Evolutionary conservation across 192 early-diverging fungal genomes (phyloP).

Genomic region (Coemansia sp.): DNA sequence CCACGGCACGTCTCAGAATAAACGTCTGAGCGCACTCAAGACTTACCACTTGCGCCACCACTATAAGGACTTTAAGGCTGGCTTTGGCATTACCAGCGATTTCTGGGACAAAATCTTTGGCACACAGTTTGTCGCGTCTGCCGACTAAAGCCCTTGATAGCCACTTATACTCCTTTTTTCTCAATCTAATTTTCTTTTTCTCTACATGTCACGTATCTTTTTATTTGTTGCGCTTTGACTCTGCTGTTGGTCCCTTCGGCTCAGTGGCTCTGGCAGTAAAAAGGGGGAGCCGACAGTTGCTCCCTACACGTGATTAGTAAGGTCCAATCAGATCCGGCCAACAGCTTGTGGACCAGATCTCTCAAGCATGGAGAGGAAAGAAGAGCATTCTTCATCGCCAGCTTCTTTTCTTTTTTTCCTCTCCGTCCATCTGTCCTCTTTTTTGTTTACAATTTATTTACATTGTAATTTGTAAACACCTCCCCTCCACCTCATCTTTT

Average conservation of each 20-base stretch:
- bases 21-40: slow-evolving; percentile 84
- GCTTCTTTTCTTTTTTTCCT: background rate
- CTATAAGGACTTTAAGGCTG: slow-evolving; percentile 85
- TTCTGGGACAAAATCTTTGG: slow-evolving; percentile 85
- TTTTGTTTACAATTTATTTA: slow-evolving; percentile 7
- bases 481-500: background rate
- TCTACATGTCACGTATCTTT: background rate
- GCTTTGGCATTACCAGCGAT: slow-evolving; percentile 89
- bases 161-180: background rate
- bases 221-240: background rate
- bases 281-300: background rate
- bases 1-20: slow-evolving; percentile 73
- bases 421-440: background rate
- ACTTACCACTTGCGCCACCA: slow-evolving; percentile 94
- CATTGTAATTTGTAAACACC: background rate
- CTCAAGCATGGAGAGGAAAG: background rate
- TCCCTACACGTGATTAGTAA: background rate
- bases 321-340: slow-evolving; percentile 7
- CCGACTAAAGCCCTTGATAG: slow-evolving; percentile 1
- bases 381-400: background rate
- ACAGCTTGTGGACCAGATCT: background rate
- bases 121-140: slow-evolving; percentile 52
- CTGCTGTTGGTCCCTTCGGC: background rate
- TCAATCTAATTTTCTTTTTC: slow-evolving; percentile 1
- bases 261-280: background rate